Evolutionary conservation across 305 asterid genomes (phyloP).

Genomic region (Solanum hybrid): DNA sequence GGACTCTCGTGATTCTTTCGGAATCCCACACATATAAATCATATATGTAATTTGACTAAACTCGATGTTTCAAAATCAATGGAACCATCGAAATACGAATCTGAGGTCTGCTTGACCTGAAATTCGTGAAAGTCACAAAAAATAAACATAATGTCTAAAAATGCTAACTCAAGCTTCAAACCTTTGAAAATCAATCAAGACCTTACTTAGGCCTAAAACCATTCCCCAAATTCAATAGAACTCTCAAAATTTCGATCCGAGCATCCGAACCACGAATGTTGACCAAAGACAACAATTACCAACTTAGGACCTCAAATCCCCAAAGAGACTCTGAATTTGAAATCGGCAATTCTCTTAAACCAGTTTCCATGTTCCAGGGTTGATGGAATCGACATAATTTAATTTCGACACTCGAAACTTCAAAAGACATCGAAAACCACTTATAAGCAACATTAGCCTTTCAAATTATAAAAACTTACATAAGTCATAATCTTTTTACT

Average conservation of each 20-base stretch:
- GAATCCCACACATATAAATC: background rate
- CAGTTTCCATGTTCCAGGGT: rapidly evolving
- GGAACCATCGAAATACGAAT: background rate
- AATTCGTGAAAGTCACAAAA: background rate
- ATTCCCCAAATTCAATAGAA: background rate
- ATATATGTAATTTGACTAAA: background rate
- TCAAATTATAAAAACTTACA: background rate
- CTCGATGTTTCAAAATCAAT: background rate
- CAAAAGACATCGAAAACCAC: background rate
- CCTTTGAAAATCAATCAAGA: background rate
- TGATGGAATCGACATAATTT: too few species aligned
- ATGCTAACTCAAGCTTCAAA: background rate
- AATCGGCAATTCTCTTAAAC: background rate
- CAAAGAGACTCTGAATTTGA: background rate
- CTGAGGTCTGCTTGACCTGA: background rate
- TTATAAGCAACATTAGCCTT: background rate
- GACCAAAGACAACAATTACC: background rate
- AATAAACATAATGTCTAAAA: too few species aligned
- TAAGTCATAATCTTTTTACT: background rate
- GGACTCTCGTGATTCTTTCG: rapidly evolving
- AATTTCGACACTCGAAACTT: background rate
- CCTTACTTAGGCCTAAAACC: background rate
- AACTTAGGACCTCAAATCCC: background rate
- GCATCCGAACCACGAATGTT: background rate
- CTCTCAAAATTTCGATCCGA: background rate